A percentile compares a stretch with the other conserved stretches of the same genome.
These are phyloP conservation scores for Leucosporidium creatinivorum DNA, from an alignment of 768 basidiomycete species.

Conservation along the genomic window DNA sequence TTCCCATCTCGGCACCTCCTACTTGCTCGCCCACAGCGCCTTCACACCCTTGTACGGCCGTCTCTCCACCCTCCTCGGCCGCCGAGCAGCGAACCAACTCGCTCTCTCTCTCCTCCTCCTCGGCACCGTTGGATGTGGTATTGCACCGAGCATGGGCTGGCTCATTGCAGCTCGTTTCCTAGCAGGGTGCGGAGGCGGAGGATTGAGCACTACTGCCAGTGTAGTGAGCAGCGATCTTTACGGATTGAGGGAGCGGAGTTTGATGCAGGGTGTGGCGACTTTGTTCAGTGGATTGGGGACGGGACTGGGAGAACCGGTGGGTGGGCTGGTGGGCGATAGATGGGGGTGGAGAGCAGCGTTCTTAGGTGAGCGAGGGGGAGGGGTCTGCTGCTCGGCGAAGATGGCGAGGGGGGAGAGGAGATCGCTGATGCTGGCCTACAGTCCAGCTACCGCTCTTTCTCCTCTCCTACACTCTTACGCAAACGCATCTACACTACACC, in stretches of 20 bases:
- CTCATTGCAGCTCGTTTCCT: conserved; percentile 73
- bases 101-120: conserved; percentile 73
- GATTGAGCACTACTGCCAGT: conserved; percentile 43
- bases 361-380: conserved; percentile 40
- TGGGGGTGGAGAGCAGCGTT: conserved; percentile 69
- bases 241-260: conserved; percentile 73
- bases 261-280: conserved; percentile 72
- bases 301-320: conserved; percentile 43
- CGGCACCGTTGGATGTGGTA: conserved; percentile 70
- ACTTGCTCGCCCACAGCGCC: conserved; percentile 23
- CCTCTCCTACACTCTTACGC: conserved; percentile 63
- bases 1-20: conserved; percentile 59
- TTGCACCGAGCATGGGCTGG: conserved; percentile 74
- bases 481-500: conserved; percentile 66
- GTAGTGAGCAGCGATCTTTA: conserved; percentile 82
- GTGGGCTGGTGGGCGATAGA: conserved; percentile 36
- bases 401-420: no score
- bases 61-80: conserved; percentile 42
- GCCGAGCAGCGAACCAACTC: conserved; percentile 78
- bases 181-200: conserved; percentile 36
- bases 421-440: conserved; percentile 37
- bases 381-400: neutral
- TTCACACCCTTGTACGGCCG: conserved; percentile 40
- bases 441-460: conserved; percentile 66
- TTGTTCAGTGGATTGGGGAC: conserved; percentile 65